Base-by-base conservation (phyloP, 768 basidiomycete genomes). In the Lanmaoa rubissima region DNA sequence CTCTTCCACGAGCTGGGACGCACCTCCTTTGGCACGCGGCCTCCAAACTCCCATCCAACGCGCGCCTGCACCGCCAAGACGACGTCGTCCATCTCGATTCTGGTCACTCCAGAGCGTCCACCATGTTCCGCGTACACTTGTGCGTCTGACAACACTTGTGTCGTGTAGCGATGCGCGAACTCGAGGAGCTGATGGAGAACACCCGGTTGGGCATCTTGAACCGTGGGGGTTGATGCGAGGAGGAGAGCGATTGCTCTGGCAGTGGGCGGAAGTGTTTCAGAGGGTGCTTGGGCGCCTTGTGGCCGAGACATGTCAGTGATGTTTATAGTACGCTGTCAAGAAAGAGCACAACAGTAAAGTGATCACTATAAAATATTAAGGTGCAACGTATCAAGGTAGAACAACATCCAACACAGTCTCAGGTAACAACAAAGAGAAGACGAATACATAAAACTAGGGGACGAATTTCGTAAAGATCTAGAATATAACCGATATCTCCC, bases 21-120 rank as follows among this genome's bases (percentile, higher is more conserved):
- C 54, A 93, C 92, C 83, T 94, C 92, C 74, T 93, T 93, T 4
- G 92, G 92, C 31, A 94, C 84, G 39, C 91, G 80, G 7, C 92
- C 92, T 24, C 91, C 92, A 69, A 92, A 89, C 71, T 94, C 92
- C 92, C 92, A 94, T 42, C 92, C 92, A 5, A 94, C 92, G 54
- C 92, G 85, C 7, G 91, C 90, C 70, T 94, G 92, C 5, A 92
- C 86, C 2, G 91, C 90, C 40, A 94, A 78, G 4, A 83, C 80
- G 46, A 90, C 76, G 71, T 94, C 92, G 60, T 94, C 91, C 78
- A 87, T 82, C 61, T 92, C 91, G 53, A 94, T 78, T 74, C 88
- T 92, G 48, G 69, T 50, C 19, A 17, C 34, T 56, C 87, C 88
- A 3, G 83, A 70, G 43, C 86, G 79, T 14, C 89, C 88, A 19